Evolutionary conservation across 441 rosid species (phyloP).

Genomic region (Metrosideros polymorpha): DNA sequence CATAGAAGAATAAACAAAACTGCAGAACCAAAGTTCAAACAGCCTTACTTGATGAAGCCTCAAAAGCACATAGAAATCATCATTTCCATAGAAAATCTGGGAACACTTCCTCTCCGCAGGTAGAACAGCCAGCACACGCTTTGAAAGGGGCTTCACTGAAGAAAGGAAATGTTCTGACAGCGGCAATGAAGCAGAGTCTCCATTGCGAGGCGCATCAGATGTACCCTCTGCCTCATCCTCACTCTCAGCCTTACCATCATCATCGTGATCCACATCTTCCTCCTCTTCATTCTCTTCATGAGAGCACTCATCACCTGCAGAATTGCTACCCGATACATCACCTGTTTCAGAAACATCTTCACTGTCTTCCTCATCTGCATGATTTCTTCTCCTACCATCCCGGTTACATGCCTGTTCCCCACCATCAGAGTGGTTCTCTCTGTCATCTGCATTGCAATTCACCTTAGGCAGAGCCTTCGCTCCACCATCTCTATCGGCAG

Average conservation of each 20-base stretch:
- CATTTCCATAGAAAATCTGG: constrained; percentile 82
- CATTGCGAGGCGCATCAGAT: constrained; percentile 86
- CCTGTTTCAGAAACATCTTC: constrained; percentile 19
- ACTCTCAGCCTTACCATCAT: constrained; percentile 60
- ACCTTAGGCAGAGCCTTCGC: background rate
- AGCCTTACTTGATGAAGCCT: constrained; percentile 94
- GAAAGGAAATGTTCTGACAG: constrained; percentile 57
- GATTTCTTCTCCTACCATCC: constrained; percentile 16
- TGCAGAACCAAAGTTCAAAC: background rate
- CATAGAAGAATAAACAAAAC: background rate
- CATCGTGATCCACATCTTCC: background rate
- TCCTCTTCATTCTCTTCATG: constrained; percentile 75
- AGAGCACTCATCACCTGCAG: constrained; percentile 57
- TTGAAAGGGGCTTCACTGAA: constrained; percentile 86
- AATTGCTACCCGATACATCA: constrained; percentile 57
- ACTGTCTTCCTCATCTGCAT: constrained; percentile 3
- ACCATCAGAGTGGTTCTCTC: background rate
- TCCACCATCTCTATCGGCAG: background rate
- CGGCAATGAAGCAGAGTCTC: constrained; percentile 46
- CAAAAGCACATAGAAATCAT: constrained; percentile 86
- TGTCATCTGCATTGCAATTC: constrained; percentile 22
- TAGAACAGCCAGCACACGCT: constrained; percentile 51
- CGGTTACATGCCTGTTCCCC: constrained; percentile 35
- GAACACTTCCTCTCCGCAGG: constrained; percentile 41
- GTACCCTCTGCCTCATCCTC: constrained; percentile 86